Evolutionary conservation across 176 grass and related monocot genomes (phyloP).

Genomic region (Alloteropsis semialata): DNA sequence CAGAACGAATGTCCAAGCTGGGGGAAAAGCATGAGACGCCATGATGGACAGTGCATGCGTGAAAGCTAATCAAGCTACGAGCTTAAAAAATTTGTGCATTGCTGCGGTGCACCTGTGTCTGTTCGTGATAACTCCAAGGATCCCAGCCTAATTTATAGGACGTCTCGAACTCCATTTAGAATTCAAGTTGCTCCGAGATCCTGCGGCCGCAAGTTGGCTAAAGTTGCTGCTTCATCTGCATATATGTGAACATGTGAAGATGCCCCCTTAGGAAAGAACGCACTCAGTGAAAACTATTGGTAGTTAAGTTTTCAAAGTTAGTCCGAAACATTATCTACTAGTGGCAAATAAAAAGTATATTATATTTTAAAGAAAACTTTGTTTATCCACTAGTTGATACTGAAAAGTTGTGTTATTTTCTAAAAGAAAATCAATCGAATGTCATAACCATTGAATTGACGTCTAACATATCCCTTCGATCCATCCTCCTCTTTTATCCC

Average conservation of each 20-base stretch:
- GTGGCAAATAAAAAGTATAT: background rate
- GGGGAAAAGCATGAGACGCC: slow-evolving; percentile 15
- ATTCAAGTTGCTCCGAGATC: background rate
- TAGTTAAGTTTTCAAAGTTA: background rate
- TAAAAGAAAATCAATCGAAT: background rate
- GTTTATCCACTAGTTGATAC: too few relatives aligned
- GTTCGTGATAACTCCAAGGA: slow-evolving; percentile 29
- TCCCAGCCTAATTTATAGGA: background rate
- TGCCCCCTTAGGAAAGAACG: background rate
- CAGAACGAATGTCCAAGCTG: slow-evolving; percentile 41
- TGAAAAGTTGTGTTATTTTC: too few relatives aligned
- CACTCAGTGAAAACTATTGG: background rate
- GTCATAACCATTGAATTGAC: background rate
- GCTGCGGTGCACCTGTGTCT: background rate
- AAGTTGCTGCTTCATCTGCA: background rate
- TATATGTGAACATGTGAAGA: background rate
- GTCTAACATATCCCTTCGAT: background rate
- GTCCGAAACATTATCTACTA: background rate
- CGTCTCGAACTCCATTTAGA: background rate
- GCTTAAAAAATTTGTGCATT: background rate
- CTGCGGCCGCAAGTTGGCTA: background rate
- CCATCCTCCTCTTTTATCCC: background rate
- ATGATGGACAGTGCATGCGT: slow-evolving; percentile 11
- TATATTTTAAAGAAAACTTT: too few relatives aligned
- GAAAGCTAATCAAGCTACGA: background rate